Evolutionary conservation across 169 alveolate genomes (phyloP), one percentile per base, ranked within the genome.

Genomic region (Plasmodium chabaudi): DNA sequence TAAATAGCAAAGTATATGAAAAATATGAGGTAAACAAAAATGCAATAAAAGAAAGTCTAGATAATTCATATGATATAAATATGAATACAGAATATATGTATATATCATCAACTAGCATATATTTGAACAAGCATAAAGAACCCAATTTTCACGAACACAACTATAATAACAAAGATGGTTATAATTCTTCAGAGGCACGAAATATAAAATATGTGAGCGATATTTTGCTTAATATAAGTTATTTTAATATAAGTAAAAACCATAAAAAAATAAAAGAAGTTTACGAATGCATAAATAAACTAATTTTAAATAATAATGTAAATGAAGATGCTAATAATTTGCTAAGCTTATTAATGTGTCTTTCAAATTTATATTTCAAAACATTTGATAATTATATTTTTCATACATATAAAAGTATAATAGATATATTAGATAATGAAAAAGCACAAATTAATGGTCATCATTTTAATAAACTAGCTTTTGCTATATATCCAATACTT

Each of bases 301-400:
- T 82, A 5, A 51, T 82, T 15, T 4, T 19, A 5, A 56, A 82
- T 7, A 47, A 67, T 5, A 25, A 27, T 13, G n/a, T 15, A 13
- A n/a, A 42, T 4, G 13, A 17, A n/a, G 51, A 77, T 34, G 19
- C 55, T 23, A 23, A 64, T 10, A 39, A 53, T 12, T 60, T 82
- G 1, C 39, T 82, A 13, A 56, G 39, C 34, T 47, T 82, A 25
- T 60, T 82, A 65, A 68, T 82, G 65, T 51, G 27, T 47, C n/a
- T 82, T 9, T 82, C 90, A 4, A 82, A 82, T 67, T 17, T 82
- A 9, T 82, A 82, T 47, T 44, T 56, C 12, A 55, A 70, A 53
- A 82, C 90, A 4, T 56, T 47, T 53, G 90, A 82, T 60, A 82
- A 82, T 34, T 82, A 82, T 17, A 71, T 82, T 21, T 82, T 82